Evolutionary conservation across 768 basidiomycete species (phyloP).

Genomic region (Serendipita sp.): DNA sequence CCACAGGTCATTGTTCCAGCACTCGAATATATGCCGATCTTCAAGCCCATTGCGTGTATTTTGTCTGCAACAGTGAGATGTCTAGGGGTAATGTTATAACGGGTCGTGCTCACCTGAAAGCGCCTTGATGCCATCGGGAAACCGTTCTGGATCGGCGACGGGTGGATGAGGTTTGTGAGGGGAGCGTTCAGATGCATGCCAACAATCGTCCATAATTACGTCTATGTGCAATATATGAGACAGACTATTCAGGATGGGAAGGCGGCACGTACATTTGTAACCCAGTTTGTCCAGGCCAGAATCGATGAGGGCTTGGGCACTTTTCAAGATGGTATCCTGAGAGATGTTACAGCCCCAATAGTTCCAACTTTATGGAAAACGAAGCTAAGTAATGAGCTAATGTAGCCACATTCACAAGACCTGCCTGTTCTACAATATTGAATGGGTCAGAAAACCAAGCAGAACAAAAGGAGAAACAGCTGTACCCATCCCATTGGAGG

Average conservation of each 20-base stretch:
- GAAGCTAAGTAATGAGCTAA: neutral
- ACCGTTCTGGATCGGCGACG: constrained; percentile 18
- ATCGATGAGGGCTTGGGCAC: constrained; percentile 7
- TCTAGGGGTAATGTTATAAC: neutral
- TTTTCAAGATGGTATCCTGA: too few species aligned
- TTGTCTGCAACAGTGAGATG: constrained; percentile 13
- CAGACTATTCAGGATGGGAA: neutral
- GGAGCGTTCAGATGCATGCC: constrained; percentile 19
- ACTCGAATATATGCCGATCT: constrained; percentile 13
- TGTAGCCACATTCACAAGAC: neutral
- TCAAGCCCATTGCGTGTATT: constrained; percentile 20
- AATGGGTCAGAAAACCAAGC: neutral
- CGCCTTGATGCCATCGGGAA: constrained; percentile 19
- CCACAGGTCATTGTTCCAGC: constrained; percentile 19
- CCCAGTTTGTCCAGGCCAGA: constrained; percentile 21
- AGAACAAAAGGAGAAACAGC: neutral
- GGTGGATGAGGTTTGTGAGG: constrained; percentile 13
- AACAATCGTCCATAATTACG: constrained; percentile 25
- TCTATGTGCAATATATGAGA: constrained; percentile 13
- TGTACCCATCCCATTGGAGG: constrained; percentile 2
- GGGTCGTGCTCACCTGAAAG: constrained; percentile 10
- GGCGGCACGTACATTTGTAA: constrained; percentile 21
- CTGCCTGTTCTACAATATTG: neutral
- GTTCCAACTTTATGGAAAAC: too few species aligned
- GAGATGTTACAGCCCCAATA: too few species aligned